These are phyloP conservation scores for Rossbeevera mucosa DNA, from an alignment of 768 basidiomycete genomes.

Conservation along the genomic window DNA sequence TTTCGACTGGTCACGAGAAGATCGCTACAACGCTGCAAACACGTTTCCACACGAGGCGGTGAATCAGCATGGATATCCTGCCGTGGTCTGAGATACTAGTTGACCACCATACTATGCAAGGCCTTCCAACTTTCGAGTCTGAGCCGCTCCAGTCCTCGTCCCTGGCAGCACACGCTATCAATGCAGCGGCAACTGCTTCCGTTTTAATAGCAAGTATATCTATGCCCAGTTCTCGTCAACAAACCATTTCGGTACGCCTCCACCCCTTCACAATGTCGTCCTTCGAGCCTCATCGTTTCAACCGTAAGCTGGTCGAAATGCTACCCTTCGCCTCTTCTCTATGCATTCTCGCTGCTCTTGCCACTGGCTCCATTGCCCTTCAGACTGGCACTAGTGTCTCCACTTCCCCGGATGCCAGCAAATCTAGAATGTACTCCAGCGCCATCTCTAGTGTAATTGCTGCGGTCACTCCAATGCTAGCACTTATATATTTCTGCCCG, in stretches of 20 bases:
- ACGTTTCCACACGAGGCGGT: slow-evolving; percentile 25
- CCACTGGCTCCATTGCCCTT: slow-evolving; percentile 30
- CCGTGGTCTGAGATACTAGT: slow-evolving; percentile 15
- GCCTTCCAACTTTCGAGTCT: slow-evolving; percentile 28
- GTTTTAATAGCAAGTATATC: slow-evolving; percentile 29
- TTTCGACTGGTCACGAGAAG: slow-evolving; percentile 14
- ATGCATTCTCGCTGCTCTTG: slow-evolving; percentile 33
- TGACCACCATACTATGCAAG: slow-evolving; percentile 29
- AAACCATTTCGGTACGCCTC: slow-evolving; percentile 29
- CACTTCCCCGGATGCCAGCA: slow-evolving; percentile 19
- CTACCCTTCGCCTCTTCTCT: slow-evolving; percentile 33
- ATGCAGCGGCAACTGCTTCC: slow-evolving; percentile 30
- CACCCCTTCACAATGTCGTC: slow-evolving; percentile 12
- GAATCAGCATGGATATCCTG: slow-evolving; percentile 24
- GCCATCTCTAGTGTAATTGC: slow-evolving; percentile 35
- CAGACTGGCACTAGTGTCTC: slow-evolving; percentile 15
- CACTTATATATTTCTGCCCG: slow-evolving; percentile 46
- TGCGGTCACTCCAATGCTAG: slow-evolving; percentile 32
- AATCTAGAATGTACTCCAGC: slow-evolving; percentile 32
- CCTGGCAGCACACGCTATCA: slow-evolving; percentile 27
- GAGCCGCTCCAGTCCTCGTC: slow-evolving; percentile 25
- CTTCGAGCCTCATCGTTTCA: slow-evolving; percentile 8
- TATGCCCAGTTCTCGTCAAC: slow-evolving; percentile 23
- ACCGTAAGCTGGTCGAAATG: slow-evolving; percentile 35
- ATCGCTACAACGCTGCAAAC: slow-evolving; percentile 26